These are phyloP conservation scores for Baorangia bicolor DNA, from an alignment of 768 basidiomycete species.

Conservation along the genomic window DNA sequence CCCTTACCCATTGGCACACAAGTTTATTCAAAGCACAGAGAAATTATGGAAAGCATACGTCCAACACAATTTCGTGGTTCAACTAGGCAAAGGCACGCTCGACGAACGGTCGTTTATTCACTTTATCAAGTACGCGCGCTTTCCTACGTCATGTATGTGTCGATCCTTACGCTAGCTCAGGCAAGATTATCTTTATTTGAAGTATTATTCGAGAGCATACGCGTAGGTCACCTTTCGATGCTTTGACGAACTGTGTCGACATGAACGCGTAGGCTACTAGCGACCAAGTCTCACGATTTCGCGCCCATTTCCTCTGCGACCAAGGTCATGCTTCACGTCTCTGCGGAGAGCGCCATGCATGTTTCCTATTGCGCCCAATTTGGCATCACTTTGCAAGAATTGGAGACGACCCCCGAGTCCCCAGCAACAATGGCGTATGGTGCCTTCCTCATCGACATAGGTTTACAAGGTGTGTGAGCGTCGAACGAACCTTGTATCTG, in stretches of 20 bases:
- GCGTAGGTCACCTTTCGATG: constrained; percentile 42
- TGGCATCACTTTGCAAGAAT: constrained; percentile 59
- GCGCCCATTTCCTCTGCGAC: constrained; percentile 60
- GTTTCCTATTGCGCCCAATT: constrained; percentile 67
- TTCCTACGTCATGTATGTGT: not conserved
- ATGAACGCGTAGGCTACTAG: constrained; percentile 53
- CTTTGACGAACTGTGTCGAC: not conserved
- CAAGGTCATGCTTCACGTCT: constrained; percentile 59
- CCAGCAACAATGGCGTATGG: constrained; percentile 82
- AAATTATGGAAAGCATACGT: constrained; percentile 72
- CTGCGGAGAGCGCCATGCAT: constrained; percentile 73
- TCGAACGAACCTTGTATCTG: not conserved
- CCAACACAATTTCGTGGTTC: constrained; percentile 79
- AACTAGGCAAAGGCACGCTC: constrained; percentile 72
- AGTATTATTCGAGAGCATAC: constrained; percentile 84
- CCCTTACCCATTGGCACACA: constrained; percentile 66
- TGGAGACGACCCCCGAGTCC: constrained; percentile 63
- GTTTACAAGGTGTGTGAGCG: constrained; percentile 42
- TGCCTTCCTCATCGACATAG: constrained; percentile 78
- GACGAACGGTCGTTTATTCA: constrained; percentile 67
- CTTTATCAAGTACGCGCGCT: constrained; percentile 69
- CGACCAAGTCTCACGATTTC: constrained; percentile 72
- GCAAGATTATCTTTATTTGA: constrained; percentile 80
- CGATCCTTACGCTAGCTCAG: constrained; percentile 34
- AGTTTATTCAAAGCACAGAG: constrained; percentile 58